These are phyloP conservation scores for Talaromyces nanjingensis DNA, from an alignment of 495 filamentous ascomycete genomes.

Conservation along the genomic window DNA sequence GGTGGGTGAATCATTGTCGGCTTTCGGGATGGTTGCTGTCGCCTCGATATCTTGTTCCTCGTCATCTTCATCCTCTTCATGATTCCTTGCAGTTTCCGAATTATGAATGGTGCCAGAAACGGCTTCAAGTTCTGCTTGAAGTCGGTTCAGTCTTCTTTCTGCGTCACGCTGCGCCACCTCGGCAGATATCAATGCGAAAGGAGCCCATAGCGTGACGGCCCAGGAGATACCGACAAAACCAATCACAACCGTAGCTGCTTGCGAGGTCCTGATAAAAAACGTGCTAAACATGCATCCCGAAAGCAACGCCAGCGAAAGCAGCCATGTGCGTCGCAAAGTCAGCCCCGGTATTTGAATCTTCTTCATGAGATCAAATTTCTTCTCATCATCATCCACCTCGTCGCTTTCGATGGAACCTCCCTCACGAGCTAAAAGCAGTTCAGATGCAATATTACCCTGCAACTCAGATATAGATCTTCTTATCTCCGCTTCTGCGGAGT, in stretches of 20 bases:
- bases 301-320: constrained; percentile 74
- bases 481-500: constrained; percentile 9
- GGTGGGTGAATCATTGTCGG: constrained; percentile 21
- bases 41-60: constrained; percentile 20
- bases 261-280: constrained; percentile 61
- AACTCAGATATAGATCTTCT: constrained; percentile 27
- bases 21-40: not conserved
- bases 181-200: constrained; percentile 83
- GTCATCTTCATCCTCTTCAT: constrained; percentile 15
- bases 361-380: constrained; percentile 28
- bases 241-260: constrained; percentile 64
- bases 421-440: constrained; percentile 20
- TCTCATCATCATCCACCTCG: not conserved
- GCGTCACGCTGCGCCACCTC: constrained; percentile 77
- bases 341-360: constrained; percentile 67
- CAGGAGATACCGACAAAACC: constrained; percentile 77
- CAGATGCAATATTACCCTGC: constrained; percentile 20
- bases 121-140: constrained; percentile 17
- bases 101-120: not conserved
- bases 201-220: constrained; percentile 86
- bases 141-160: constrained; percentile 49
- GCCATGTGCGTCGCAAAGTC: constrained; percentile 80
- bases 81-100: not conserved
- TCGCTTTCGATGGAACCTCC: constrained; percentile 5
- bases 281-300: constrained; percentile 71